These are phyloP conservation scores for Aeschynomene evenia DNA, from an alignment of 306 rosid species.

Conservation along the genomic window DNA sequence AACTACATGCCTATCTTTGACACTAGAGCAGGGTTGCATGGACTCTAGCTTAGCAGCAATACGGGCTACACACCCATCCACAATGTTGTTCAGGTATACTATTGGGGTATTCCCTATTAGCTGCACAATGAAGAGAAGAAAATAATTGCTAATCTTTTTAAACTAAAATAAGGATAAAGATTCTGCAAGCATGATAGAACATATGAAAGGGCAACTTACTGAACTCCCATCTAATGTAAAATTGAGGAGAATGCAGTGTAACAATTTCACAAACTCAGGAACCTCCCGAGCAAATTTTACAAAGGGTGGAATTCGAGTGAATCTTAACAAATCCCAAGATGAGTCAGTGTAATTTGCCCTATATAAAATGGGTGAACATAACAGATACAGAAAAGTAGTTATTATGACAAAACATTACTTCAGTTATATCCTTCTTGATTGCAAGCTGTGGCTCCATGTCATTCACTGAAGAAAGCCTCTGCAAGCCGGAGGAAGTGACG, in stretches of 20 bases:
- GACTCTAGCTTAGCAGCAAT: slow-evolving; percentile 79
- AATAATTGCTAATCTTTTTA: neutral
- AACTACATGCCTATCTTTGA: slow-evolving; percentile 58
- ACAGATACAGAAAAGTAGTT: neutral
- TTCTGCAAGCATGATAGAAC: neutral
- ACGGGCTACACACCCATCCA: slow-evolving; percentile 67
- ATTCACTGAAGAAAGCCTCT: slow-evolving; percentile 21
- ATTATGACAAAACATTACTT: slow-evolving; percentile 40
- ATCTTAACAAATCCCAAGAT: too few species aligned
- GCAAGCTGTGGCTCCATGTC: slow-evolving; percentile 54
- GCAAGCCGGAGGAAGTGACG: neutral
- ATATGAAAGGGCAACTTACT: neutral
- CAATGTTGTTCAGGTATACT: slow-evolving; percentile 69
- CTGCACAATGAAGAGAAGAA: slow-evolving; percentile 36
- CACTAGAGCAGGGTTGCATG: slow-evolving; percentile 76
- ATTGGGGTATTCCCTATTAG: slow-evolving; percentile 71
- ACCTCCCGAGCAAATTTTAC: too few species aligned
- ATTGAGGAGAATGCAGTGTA: too few species aligned
- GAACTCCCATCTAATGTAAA: too few species aligned
- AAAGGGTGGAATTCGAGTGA: too few species aligned
- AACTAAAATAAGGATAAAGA: neutral
- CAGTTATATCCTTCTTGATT: slow-evolving; percentile 74
- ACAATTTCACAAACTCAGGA: too few species aligned
- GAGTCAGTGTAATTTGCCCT: too few species aligned
- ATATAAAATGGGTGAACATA: neutral